Evolutionary conservation across 306 rosid genomes (phyloP).

Genomic region (Ormosia emarginata): DNA sequence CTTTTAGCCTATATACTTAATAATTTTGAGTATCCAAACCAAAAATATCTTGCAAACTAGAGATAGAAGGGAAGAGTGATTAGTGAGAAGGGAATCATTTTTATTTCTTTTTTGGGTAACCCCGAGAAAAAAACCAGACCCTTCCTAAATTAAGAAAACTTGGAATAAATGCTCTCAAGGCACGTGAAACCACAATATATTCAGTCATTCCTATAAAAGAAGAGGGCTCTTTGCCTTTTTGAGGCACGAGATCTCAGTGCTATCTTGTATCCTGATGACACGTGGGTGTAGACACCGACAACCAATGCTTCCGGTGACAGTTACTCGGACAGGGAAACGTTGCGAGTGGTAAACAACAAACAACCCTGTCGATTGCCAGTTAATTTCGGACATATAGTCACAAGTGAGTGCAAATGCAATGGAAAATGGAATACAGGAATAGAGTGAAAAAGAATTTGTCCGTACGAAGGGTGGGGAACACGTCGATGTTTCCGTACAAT

Average conservation of each 20-base stretch:
- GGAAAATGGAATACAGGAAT: too few species aligned
- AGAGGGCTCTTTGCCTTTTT: neutral
- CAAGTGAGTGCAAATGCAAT: neutral
- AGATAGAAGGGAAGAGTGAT: conserved; percentile 9
- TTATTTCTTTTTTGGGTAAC: conserved; percentile 63
- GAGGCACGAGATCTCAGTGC: conserved; percentile 27
- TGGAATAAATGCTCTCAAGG: conserved; percentile 37
- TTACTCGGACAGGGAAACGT: neutral
- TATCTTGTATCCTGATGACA: neutral
- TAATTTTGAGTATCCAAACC: neutral
- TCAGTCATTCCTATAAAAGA: neutral
- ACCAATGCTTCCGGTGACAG: conserved; percentile 58
- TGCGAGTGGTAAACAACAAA: conserved; percentile 23
- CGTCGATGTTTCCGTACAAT: conserved; percentile 31
- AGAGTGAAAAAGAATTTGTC: neutral
- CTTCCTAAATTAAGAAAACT: conserved; percentile 51
- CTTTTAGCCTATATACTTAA: neutral
- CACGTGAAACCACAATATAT: conserved; percentile 33
- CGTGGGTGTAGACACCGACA: conserved; percentile 40
- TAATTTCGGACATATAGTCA: conserved; percentile 27
- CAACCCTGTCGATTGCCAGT: conserved; percentile 78
- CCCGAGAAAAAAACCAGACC: conserved; percentile 21
- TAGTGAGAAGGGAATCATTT: conserved; percentile 35
- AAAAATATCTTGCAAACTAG: conserved; percentile 21
- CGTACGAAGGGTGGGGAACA: conserved; percentile 35